phyloP scores from a whole-genome alignment of 768 basidiomycete species.

The Multifurca ochricompacta region DNA sequence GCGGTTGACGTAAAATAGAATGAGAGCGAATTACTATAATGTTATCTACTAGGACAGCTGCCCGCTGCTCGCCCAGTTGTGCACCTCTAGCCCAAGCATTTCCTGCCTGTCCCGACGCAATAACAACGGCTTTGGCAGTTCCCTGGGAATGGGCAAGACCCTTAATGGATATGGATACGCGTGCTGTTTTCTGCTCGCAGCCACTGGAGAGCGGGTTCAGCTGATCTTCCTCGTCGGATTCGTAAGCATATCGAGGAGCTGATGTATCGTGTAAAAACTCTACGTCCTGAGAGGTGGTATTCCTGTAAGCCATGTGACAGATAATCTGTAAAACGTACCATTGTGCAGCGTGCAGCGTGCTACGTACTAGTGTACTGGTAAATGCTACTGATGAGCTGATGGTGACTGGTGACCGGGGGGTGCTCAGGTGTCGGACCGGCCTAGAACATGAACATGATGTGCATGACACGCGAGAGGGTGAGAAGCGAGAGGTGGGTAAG shows the following conservation, averaged over 20 bases:
- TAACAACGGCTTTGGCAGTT: constrained; percentile 3
- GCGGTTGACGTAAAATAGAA: background rate
- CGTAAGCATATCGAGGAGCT: constrained; percentile 24
- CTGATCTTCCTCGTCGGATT: constrained; percentile 27
- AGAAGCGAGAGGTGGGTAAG: too few relatives aligned
- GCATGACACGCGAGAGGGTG: too few relatives aligned
- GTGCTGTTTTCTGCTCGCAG: background rate
- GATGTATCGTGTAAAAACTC: constrained; percentile 23
- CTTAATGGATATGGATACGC: constrained; percentile 3
- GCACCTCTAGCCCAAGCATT: constrained; percentile 21
- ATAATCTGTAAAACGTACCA: background rate
- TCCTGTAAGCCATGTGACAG: background rate
- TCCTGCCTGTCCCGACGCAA: constrained; percentile 22
- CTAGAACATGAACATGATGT: too few relatives aligned
- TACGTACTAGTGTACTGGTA: too few relatives aligned
- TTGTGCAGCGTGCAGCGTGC: background rate
- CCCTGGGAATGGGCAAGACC: background rate
- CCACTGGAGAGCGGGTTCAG: constrained; percentile 19
- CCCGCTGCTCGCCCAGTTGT: constrained; percentile 20
- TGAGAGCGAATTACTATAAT: constrained; percentile 6
- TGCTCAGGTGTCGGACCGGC: too few relatives aligned
- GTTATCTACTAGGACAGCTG: constrained; percentile 11
- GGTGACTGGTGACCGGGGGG: too few relatives aligned
- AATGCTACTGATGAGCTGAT: too few relatives aligned
- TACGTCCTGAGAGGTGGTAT: constrained; percentile 4